phyloP scores from a whole-genome alignment of 2,329 filamentous ascomycete genomes.

The Blastomyces percursus region DNA sequence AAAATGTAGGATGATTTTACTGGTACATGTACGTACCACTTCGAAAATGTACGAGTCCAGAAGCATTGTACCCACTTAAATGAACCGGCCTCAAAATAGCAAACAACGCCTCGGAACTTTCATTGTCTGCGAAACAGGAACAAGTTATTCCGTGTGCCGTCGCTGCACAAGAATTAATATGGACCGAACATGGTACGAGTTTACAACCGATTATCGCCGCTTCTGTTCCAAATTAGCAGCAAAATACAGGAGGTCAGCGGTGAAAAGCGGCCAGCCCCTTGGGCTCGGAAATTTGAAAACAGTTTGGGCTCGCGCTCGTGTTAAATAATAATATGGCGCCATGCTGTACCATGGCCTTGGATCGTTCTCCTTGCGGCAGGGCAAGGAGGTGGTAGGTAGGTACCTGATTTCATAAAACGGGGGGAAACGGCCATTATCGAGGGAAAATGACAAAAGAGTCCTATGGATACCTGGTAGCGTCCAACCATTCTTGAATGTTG shows the following conservation, averaged over 20 bases:
- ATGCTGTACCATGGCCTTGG: neutral
- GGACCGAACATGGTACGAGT: neutral
- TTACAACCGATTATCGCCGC: neutral
- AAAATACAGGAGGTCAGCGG: neutral
- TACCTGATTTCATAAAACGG: neutral
- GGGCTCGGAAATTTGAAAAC: neutral
- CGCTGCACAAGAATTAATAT: neutral
- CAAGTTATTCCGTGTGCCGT: neutral
- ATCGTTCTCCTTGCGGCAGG: neutral
- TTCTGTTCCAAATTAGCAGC: neutral
- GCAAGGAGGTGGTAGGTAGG: too few relatives aligned
- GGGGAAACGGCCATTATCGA: too few relatives aligned
- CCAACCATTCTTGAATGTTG: too few relatives aligned
- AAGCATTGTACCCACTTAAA: neutral
- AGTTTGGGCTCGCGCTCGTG: neutral
- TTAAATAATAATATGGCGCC: neutral
- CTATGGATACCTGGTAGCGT: too few relatives aligned
- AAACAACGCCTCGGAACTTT: neutral
- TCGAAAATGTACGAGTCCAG: neutral
- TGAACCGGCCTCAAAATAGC: neutral
- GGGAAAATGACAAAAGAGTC: too few relatives aligned
- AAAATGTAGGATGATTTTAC: neutral
- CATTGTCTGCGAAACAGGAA: neutral
- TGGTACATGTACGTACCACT: neutral
- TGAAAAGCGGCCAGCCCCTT: neutral